These are phyloP conservation scores for Escallonia herrerae DNA, from an alignment of 129 eudicot genomes.

Conservation along the genomic window DNA sequence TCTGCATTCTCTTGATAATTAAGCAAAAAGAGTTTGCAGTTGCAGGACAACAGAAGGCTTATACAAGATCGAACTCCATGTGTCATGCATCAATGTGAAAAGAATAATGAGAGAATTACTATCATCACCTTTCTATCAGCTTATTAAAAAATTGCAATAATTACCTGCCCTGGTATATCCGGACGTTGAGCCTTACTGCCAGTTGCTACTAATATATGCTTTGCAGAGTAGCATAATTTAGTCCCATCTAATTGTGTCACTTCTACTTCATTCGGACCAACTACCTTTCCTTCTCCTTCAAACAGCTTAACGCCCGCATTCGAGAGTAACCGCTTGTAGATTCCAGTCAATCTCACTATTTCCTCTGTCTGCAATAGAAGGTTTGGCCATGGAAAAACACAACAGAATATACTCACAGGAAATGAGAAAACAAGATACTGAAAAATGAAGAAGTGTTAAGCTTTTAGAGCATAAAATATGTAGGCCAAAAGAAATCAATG, in stretches of 20 bases:
- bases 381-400: too few relatives aligned
- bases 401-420: too few relatives aligned
- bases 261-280: constrained; percentile 86
- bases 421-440: not conserved
- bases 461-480: too few relatives aligned
- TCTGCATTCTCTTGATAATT: too few relatives aligned
- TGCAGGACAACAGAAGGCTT: too few relatives aligned
- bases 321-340: constrained; percentile 75
- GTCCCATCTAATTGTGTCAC: constrained; percentile 81
- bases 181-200: constrained; percentile 94
- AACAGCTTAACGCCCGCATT: constrained; percentile 80
- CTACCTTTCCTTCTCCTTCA: constrained; percentile 84
- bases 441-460: too few relatives aligned
- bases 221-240: constrained; percentile 63
- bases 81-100: too few relatives aligned
- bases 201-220: constrained; percentile 84
- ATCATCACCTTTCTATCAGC: not conserved
- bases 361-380: constrained; percentile 60
- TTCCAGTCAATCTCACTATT: constrained; percentile 68
- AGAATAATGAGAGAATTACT: too few relatives aligned
- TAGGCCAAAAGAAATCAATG: too few relatives aligned
- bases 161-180: constrained; percentile 79
- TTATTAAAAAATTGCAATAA: not conserved
- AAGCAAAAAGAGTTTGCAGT: too few relatives aligned
- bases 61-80: too few relatives aligned